Percentiles rank a stretch among this genome's conserved stretches.
These are phyloP conservation scores for Albifimbria verrucaria DNA, from an alignment of 2,329 filamentous ascomycete species.

Conservation along the genomic window DNA sequence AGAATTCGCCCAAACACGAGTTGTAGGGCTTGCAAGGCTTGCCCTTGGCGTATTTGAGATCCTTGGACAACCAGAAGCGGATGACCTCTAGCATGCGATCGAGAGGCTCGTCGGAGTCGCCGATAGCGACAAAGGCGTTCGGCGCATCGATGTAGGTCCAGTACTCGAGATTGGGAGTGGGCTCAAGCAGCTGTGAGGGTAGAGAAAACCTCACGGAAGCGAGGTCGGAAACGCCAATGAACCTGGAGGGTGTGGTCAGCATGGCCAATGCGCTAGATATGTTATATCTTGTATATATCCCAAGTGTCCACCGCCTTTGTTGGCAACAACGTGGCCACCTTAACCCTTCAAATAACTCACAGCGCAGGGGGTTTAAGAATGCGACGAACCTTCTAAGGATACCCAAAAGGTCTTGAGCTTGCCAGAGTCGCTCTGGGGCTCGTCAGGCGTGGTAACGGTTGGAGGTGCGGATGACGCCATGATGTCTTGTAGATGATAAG, in stretches of 20 bases:
- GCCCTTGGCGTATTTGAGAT: conserved; percentile 97
- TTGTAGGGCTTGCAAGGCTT: conserved; percentile 99
- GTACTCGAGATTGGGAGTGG: conserved; percentile 95
- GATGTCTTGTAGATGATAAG: conserved; percentile 6
- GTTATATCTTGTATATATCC: too few relatives aligned
- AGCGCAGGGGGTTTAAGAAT: neutral
- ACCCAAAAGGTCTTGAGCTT: conserved; percentile 81
- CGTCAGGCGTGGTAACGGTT: conserved; percentile 35
- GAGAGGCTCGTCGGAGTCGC: conserved; percentile 85
- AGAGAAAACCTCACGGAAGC: conserved; percentile 94
- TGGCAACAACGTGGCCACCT: neutral
- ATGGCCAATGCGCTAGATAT: neutral
- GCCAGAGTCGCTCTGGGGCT: conserved; percentile 69
- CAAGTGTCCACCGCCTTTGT: conserved; percentile 9
- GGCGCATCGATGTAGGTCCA: conserved; percentile 98
- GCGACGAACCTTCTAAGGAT: conserved; percentile 78
- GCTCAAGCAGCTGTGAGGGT: conserved; percentile 91
- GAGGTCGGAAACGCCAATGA: conserved; percentile 94
- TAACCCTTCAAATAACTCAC: too few relatives aligned
- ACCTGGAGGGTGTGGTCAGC: conserved; percentile 50
- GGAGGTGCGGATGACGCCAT: conserved; percentile 36
- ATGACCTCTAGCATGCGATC: conserved; percentile 94
- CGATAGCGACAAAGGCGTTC: conserved; percentile 79
- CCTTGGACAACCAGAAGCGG: conserved; percentile 98
- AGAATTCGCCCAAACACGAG: conserved; percentile 94